These are phyloP conservation scores for Hanseniaspora occidentalis DNA, from an alignment of 805 yeast species.

Conservation along the genomic window DNA sequence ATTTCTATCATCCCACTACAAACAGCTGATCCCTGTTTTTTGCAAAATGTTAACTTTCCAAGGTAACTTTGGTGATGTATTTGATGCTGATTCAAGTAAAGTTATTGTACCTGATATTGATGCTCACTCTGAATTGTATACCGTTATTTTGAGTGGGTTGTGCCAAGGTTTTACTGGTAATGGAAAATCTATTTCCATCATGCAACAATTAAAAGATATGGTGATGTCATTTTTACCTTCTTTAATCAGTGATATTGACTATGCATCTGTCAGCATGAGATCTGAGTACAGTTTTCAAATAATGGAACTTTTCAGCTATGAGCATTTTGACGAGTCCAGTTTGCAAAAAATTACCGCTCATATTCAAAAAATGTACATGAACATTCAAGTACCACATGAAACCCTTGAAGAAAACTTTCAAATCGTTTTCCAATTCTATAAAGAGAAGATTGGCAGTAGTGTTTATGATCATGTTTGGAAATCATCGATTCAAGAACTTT, in stretches of 20 bases:
- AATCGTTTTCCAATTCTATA: neutral
- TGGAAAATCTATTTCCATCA: too few species aligned
- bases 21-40: conserved; percentile 13
- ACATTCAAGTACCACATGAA: neutral
- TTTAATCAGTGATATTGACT: conserved; percentile 2
- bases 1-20: conserved; percentile 20
- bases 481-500: neutral
- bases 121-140: conserved; percentile 14
- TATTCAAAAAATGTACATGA: conserved; percentile 10
- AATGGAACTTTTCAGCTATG: too few species aligned
- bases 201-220: conserved; percentile 10
- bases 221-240: neutral
- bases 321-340: too few species aligned
- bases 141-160: conserved; percentile 19
- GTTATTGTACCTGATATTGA: conserved; percentile 16
- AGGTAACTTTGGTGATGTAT: conserved; percentile 10
- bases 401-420: neutral
- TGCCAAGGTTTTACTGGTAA: too few species aligned
- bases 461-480: neutral
- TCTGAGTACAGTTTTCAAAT: neutral
- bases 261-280: neutral
- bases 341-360: conserved; percentile 13
- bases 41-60: conserved; percentile 17
- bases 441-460: neutral
- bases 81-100: conserved; percentile 5